Evolutionary conservation across 768 basidiomycete species (phyloP), one percentile per base, ranked within the genome.

Genomic region (Lactarius deliciosus): DNA sequence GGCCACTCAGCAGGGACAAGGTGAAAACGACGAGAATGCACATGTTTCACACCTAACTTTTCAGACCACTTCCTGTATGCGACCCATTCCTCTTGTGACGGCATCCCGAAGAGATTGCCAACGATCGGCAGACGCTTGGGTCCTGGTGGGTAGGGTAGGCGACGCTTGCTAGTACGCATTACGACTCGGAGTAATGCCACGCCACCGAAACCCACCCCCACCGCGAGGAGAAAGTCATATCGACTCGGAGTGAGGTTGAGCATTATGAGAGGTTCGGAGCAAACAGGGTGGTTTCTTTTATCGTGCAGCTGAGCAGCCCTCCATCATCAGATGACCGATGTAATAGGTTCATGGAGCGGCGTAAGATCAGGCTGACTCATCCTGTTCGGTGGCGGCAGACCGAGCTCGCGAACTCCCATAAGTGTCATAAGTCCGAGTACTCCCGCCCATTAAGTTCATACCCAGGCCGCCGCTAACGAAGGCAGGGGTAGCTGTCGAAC

Each of bases 111-210:
- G 11, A 56, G 30, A 32, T 56, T 56, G 4, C 55, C 55, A 11
- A 34, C 34, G 30, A 56, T 7, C 0, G 55, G 55, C 2, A 32
- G 15, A n/a, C 7, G 18, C 7, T 56, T 56, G 4, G 55, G 55
- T 8, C 55, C 55, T 30, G 55, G 55, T 32, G 55, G 55, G 55
- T 56, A 56, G 1, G 55, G 55, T 20, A 56, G 34, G 20, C 55
- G 30, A 20, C 16, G 55, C 55, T 18, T 28, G 20, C 20, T 3
- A 1, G 16, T 3, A n/a, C 10, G 20, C 0, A 32, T 30, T 28
- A 32, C 2, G 6, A n/a, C n/a, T n/a, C n/a, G n/a, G n/a, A 56
- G 20, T 0, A 32, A 34, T 20, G 9, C 30, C 55, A 34, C 20
- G 6, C 55, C 34, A 16, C 16, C n/a, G 3, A 56, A 18, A 2